Evolutionary conservation across 2,329 filamentous ascomycete species (phyloP).

Genomic region (Colletotrichum sp.): DNA sequence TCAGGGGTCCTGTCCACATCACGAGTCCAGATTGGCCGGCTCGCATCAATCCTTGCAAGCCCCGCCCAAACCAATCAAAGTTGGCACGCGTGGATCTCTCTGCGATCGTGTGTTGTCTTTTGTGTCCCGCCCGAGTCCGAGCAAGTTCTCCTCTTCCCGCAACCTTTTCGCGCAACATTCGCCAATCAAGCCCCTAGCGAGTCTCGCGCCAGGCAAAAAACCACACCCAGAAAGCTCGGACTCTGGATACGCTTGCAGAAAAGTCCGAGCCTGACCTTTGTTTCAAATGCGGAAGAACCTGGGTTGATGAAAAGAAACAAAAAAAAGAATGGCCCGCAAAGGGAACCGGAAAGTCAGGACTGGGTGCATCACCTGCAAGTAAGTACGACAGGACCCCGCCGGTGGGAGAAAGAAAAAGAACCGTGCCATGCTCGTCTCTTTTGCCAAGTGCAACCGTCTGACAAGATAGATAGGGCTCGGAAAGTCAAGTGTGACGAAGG

Average conservation of each 20-base stretch:
- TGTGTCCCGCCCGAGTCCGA: not conserved
- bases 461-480: conserved; percentile 46
- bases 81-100: not conserved
- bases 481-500: conserved; percentile 63
- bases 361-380: conserved; percentile 62
- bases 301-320: not conserved
- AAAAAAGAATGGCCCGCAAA: conserved; percentile 34
- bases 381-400: conserved; percentile 28
- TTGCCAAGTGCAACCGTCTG: not conserved
- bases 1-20: not conserved
- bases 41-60: not conserved
- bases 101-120: not conserved
- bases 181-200: not conserved
- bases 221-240: not conserved
- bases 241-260: not conserved
- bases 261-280: not conserved
- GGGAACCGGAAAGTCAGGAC: conserved; percentile 52
- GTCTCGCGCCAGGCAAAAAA: not conserved
- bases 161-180: not conserved
- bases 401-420: not conserved
- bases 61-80: not conserved
- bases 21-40: not conserved
- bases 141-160: not conserved
- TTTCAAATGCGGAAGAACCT: not conserved
- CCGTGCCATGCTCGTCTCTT: not conserved